phyloP scores from a whole-genome alignment of 192 early-diverging fungal genomes.

The Backusella tarrabulga region DNA sequence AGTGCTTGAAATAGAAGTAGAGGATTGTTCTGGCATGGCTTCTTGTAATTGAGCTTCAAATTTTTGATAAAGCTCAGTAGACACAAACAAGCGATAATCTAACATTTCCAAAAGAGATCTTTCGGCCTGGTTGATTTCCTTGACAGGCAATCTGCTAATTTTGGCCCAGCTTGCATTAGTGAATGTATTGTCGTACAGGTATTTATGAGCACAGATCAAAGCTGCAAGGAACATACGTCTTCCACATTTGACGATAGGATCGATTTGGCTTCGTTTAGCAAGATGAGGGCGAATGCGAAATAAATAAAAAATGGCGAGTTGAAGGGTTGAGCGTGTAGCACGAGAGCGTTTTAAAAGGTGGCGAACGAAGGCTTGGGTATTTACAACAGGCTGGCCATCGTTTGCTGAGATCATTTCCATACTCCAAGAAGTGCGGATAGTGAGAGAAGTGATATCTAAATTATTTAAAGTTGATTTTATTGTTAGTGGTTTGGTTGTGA shows the following conservation, averaged over 20 bases:
- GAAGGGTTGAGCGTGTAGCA: slow-evolving; percentile 60
- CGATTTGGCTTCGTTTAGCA: slow-evolving; percentile 14
- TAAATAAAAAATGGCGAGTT: slow-evolving; percentile 60
- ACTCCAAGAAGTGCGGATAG: slow-evolving; percentile 21
- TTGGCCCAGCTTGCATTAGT: slow-evolving; percentile 87
- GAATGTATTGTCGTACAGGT: slow-evolving; percentile 83
- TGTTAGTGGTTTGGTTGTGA: background rate
- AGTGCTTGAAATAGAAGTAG: background rate
- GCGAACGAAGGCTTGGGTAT: slow-evolving; percentile 48
- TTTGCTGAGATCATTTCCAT: background rate
- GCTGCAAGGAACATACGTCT: slow-evolving; percentile 86
- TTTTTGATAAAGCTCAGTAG: slow-evolving; percentile 12
- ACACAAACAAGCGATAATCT: slow-evolving; percentile 76
- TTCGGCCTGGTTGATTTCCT: slow-evolving; percentile 86
- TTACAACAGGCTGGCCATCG: slow-evolving; percentile 27
- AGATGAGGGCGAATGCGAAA: slow-evolving; percentile 33
- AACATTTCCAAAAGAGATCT: slow-evolving; percentile 75
- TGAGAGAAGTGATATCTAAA: slow-evolving; percentile 20
- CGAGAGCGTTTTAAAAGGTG: slow-evolving; percentile 56
- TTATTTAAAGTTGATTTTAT: background rate
- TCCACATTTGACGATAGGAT: slow-evolving; percentile 58
- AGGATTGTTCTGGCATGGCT: slow-evolving; percentile 1
- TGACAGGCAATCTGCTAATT: slow-evolving; percentile 76
- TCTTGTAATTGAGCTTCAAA: slow-evolving; percentile 15
- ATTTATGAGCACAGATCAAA: slow-evolving; percentile 88